phyloP scores from a whole-genome alignment of 176 grass and related monocot genomes.

The Musa troglodytarum region DNA sequence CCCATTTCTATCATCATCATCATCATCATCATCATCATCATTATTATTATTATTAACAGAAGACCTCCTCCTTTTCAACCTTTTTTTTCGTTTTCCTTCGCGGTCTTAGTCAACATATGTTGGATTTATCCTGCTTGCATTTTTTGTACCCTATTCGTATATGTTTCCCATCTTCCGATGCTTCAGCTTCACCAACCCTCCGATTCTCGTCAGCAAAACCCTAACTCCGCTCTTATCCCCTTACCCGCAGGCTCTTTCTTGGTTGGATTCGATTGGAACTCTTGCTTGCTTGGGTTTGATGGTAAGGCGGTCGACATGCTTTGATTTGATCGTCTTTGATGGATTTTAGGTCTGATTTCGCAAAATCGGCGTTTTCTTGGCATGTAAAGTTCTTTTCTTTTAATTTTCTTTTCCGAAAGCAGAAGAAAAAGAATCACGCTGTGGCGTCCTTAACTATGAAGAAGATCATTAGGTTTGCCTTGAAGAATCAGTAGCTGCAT shows the following conservation, averaged over 20 bases:
- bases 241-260: background rate
- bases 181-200: background rate
- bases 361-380: background rate
- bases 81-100: no score
- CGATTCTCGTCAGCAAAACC: background rate
- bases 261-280: background rate
- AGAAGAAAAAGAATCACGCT: background rate
- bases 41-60: no score
- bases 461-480: no score
- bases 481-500: no score
- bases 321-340: no score
- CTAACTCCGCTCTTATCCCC: background rate
- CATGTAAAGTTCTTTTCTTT: background rate
- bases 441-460: background rate
- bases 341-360: background rate
- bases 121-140: no score
- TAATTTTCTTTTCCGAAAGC: background rate
- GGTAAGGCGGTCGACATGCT: background rate
- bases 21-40: no score
- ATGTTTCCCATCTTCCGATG: background rate
- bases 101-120: no score
- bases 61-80: no score
- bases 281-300: background rate
- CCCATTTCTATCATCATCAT: no score
- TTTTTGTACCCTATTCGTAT: background rate